Evolutionary conservation across 176 grass and related monocot species (phyloP), one percentile per base, ranked within the genome.

Genomic region (Dendrocalamus sinicus): DNA sequence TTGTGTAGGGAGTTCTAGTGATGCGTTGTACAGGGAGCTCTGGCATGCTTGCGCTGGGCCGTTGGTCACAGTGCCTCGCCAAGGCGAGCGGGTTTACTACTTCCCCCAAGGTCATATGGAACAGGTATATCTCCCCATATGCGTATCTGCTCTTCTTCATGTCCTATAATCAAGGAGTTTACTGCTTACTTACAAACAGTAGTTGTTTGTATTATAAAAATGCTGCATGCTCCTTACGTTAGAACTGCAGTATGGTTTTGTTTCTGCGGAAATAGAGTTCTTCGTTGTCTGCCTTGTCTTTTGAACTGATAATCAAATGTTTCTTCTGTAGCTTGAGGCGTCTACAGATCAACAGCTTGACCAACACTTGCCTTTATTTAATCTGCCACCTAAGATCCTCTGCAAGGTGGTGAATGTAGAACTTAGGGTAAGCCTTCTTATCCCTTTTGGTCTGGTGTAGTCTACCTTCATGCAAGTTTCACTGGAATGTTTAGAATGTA

Each of bases 91-190:
- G 73, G 95, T 98, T 20, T 98, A 93, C 88, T 98, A 98, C 87
- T 98, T 95, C 74, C 93, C 95, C 9, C 95, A 98, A 75, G 95
- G 95, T 63, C 93, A 98, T 75, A 95, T 95, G 95, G 95, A 98
- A 81, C 95, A 98, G 95, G 95, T 95, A 79, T 24, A 85, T 78
- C 61, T 83, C 13, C 14, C 55, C n/a, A 70, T 45, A 26, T 72
- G 5, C 1, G 1, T 58, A 1, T 10, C 39, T 64, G 19, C 6
- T 75, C 15, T 8, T 13, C 1, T 6, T 15, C 13, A 13, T 83
- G 47, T 19, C 41, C 67, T 62, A 10, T 23, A 54, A 7, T 26
- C 53, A 57, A 55, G 23, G 12, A 85, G 20, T 14, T 24, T 43
- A n/a, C 30, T 69, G 1, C 59, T 80, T 55, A 57, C 22, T 53